Base-by-base conservation (phyloP, 2,329 filamentous ascomycete species). In the Epicoccum nigrum region DNA sequence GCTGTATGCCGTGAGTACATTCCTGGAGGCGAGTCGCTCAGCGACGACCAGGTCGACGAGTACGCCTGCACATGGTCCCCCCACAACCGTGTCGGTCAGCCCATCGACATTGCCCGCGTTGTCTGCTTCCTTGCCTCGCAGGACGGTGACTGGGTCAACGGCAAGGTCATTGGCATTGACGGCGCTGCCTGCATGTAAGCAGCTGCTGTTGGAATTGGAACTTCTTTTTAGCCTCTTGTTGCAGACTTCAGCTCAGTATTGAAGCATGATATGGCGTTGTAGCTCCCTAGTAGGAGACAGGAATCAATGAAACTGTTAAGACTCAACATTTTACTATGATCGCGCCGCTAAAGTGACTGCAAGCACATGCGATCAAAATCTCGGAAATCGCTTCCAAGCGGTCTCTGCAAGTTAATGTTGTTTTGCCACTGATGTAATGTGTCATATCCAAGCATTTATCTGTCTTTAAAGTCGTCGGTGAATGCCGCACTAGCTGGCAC, bases 21-120 rank as follows among this genome's bases (percentile, higher is more conserved):
- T 58, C 83, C 83, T 32, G 73, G 74, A 48, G 83, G 83, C 34
- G 80, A 80, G 28, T 81, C 79, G 60, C 74, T 85, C 60, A 77
- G 64, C 63, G 76, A 84, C 63, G 81, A 85, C 55, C 76, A 82
- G 67, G 81, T 85, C 48, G 82, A 85, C 56, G 81, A 84, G 80
- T 86, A 81, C 67, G 85, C 84, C 35, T 78, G 80, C 55, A 84
- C 80, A 54, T 86, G 84, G 83, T 86, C 83, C 15, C 85, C 85
- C 30, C 77, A 85, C 61, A 79, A 81, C 75, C 83, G 85, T 66
- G 85, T 87, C 52, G 85, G 85, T 59, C 83, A 87, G 58, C 85
- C 85, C 50, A 82, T 86, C 66, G 86, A 88, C 68, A 83, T 88
- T 69, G 86, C 85, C 56, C 82, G 84, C 55, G 83, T 86, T 15